Evolutionary conservation across 441 rosid species (phyloP), one percentile per base, ranked within the genome.

Genomic region (Brassica balearica): DNA sequence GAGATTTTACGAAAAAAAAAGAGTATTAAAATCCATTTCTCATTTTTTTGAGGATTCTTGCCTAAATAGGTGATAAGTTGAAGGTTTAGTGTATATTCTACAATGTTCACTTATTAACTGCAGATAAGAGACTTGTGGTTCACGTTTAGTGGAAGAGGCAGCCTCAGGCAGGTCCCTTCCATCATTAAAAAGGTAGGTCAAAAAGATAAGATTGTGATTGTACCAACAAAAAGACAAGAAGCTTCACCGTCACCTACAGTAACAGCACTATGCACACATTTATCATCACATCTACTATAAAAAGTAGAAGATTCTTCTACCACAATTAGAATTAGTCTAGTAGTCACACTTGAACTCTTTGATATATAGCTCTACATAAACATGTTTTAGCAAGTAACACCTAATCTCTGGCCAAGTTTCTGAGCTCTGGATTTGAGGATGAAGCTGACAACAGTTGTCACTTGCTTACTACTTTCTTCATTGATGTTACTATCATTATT

Each of bases 371-470:
- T 58, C 27, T 20, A 7, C 0, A 3, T 58, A 60, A 22, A 56
- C 19, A 56, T 56, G 58, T 14, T 8, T 17, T 4, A 55, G 60
- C 17, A 8, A 15, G 23, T 17, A 56, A 2, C 46, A 38, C 46
- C 46, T 43, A 11, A 62, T 62, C 20, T 29, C 67, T 29, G 43
- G 68, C 23, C 14, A 65, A 36, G 23, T 8, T 64, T 64, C 69
- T 65, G 14, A 17, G 25, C 68, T 17, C 14, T 65, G 12, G 2
- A 46, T 15, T 34, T 20, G 75, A 70, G 36, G 69, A 65, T 64
- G 75, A 64, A 71, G 71, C 58, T 36, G 36, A 25, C 20, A 77
- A 8, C 60, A 70, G 2, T 55, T 6, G 46, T 51, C 66, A 70
- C 19, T 55, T 70, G 59, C 75, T 53, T 77, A 15, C 32, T 77